phyloP scores from a whole-genome alignment of 768 basidiomycete species.

The Suillus paluster region DNA sequence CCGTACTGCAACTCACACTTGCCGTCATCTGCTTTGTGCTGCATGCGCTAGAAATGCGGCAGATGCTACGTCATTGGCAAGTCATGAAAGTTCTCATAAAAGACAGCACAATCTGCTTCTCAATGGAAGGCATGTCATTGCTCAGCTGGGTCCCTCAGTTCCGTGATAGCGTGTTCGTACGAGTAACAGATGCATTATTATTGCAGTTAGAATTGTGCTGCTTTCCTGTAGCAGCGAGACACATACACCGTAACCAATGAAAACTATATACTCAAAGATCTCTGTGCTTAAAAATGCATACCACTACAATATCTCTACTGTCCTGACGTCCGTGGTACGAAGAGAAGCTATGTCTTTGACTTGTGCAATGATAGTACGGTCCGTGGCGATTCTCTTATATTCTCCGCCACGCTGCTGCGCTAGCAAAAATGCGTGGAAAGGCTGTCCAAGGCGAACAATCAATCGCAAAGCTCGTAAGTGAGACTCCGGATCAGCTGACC shows the following conservation, averaged over 20 bases:
- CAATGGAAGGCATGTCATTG: conserved; percentile 17
- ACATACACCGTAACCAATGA: no score
- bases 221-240: no score
- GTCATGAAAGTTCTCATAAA: conserved; percentile 20
- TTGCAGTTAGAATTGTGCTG: no score
- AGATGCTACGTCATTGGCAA: conserved; percentile 14
- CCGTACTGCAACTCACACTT: conserved; percentile 19
- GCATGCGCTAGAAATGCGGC: conserved; percentile 13
- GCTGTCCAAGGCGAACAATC: background rate
- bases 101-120: conserved; percentile 24
- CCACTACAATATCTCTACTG: background rate
- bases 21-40: conserved; percentile 18
- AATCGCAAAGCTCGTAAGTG: no score
- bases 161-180: no score
- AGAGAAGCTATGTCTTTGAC: background rate
- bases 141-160: no score
- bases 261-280: background rate
- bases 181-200: no score
- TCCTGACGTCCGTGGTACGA: background rate
- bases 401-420: background rate
- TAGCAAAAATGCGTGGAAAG: background rate
- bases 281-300: no score
- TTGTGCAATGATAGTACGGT: background rate
- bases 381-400: background rate
- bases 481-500: no score